Evolutionary conservation across 1,139 yeast species (phyloP).

Genomic region (Eremothecium cymbalariae): DNA sequence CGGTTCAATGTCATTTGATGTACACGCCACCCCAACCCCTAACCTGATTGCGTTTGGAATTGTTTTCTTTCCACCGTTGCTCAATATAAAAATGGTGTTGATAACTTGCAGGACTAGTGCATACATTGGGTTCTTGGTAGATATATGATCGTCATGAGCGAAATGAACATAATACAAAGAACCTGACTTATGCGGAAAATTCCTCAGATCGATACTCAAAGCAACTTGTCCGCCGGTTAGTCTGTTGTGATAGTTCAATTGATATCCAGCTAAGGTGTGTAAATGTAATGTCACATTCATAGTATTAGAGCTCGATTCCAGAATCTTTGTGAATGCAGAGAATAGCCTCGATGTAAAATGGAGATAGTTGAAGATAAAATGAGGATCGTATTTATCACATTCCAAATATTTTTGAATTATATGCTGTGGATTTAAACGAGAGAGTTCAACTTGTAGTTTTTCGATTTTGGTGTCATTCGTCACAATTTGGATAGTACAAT

Average conservation of each 20-base stretch:
- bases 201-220: slow-evolving; percentile 24
- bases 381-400: slow-evolving; percentile 23
- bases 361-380: slow-evolving; percentile 30
- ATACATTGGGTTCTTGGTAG: slow-evolving; percentile 24
- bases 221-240: slow-evolving; percentile 24
- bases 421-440: slow-evolving; percentile 30
- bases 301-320: slow-evolving; percentile 12
- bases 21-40: slow-evolving; percentile 29
- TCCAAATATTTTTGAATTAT: slow-evolving; percentile 30
- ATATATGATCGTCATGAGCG: slow-evolving; percentile 25
- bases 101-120: slow-evolving; percentile 26
- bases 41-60: slow-evolving; percentile 22
- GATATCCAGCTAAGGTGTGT: slow-evolving; percentile 29
- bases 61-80: slow-evolving; percentile 12
- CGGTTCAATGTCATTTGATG: slow-evolving; percentile 22
- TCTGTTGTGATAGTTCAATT: slow-evolving; percentile 22
- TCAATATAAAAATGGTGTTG: slow-evolving; percentile 26
- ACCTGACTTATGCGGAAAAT: slow-evolving; percentile 6
- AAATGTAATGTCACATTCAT: slow-evolving; percentile 23
- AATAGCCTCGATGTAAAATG: slow-evolving; percentile 31
- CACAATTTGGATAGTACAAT: slow-evolving; percentile 29
- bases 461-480: slow-evolving; percentile 25
- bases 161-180: slow-evolving; percentile 24
- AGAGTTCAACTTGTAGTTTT: slow-evolving; percentile 26
- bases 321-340: slow-evolving; percentile 19